Evolutionary conservation across 2,329 filamentous ascomycete genomes (phyloP).

Genomic region (Alternaria longipes): DNA sequence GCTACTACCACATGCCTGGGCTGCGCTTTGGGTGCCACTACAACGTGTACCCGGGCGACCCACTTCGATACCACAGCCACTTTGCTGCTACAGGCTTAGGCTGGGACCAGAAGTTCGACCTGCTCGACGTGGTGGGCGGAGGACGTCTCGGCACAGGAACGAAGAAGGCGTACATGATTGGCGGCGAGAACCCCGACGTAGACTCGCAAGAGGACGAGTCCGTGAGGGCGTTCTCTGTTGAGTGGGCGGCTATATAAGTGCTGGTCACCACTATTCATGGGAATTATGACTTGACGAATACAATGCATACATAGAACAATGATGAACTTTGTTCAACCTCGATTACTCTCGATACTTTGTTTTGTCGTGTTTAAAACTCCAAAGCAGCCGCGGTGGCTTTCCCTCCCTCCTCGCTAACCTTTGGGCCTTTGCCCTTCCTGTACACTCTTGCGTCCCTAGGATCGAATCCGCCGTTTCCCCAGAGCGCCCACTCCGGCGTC

Average conservation of each 20-base stretch:
- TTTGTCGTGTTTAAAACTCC: constrained; percentile 18
- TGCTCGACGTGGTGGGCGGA: constrained; percentile 85
- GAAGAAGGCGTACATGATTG: constrained; percentile 93
- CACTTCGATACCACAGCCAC: constrained; percentile 93
- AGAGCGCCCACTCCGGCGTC: constrained; percentile 93
- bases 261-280: neutral
- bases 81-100: constrained; percentile 84
- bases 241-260: constrained; percentile 88
- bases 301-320: constrained; percentile 14
- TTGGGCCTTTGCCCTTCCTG: constrained; percentile 75
- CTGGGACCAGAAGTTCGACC: constrained; percentile 87
- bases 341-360: neutral
- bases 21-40: constrained; percentile 94
- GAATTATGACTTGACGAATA: constrained; percentile 15
- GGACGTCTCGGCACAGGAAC: constrained; percentile 91
- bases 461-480: constrained; percentile 95
- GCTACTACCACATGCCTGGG: constrained; percentile 90
- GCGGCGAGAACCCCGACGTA: constrained; percentile 63
- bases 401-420: constrained; percentile 30
- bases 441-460: constrained; percentile 88
- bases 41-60: constrained; percentile 94
- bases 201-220: constrained; percentile 46
- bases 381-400: constrained; percentile 9
- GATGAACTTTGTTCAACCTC: constrained; percentile 1
- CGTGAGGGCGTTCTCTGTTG: constrained; percentile 81